Base-by-base conservation (phyloP, 1,139 yeast genomes). In the Candida tunisiensis region DNA sequence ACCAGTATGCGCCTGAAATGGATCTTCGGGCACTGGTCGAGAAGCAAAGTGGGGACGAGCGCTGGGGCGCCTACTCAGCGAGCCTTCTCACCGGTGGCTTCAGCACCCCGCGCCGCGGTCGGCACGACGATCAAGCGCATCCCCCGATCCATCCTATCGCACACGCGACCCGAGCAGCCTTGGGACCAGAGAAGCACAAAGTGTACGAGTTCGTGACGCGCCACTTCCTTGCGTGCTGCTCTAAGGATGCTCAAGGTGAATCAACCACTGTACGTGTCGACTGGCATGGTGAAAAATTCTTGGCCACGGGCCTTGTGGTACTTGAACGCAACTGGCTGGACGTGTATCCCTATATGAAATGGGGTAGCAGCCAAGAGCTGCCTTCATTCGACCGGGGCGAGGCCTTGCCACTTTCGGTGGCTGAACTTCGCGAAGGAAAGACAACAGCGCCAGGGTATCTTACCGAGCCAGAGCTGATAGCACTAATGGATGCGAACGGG, bases 131-230 rank as follows among this genome's bases (percentile, higher is more conserved):
- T 54, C 74, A 82, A 44, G 96, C 98, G 13, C 99, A 91, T 62
- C 98, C 98, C 3, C 96, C 99, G 0, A 91, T 91, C 33, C 96
- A 91, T 47, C 99, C 99, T 0, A 74, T 88, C 9, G 41, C 38
- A 8, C 41, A 27, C 2, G 49, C 42, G 7, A 31, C 34, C 6
- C 49, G 49, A 11, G 31, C 48, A 5, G 50, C 58, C 4, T 42
- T 57, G 13, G 53, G 54, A 5, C 55, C 59, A 1, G 66, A 63
- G 26, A 45, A 41, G 37, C 65, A 65, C 42, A 72, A 67, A 35
- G 88, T 91, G 0, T 88, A 85, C 47, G 93, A 82, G 44, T 83
- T 79, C 42, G 73, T 91, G 2, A 80, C 77, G 1, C 60, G 95
- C 30, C 72, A 91, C 31, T 91, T 83, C 42, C 49, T 91, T 24